Conservation (phyloP, 1,139 yeast species). For the Yamadazyma friedrichii region DNA sequence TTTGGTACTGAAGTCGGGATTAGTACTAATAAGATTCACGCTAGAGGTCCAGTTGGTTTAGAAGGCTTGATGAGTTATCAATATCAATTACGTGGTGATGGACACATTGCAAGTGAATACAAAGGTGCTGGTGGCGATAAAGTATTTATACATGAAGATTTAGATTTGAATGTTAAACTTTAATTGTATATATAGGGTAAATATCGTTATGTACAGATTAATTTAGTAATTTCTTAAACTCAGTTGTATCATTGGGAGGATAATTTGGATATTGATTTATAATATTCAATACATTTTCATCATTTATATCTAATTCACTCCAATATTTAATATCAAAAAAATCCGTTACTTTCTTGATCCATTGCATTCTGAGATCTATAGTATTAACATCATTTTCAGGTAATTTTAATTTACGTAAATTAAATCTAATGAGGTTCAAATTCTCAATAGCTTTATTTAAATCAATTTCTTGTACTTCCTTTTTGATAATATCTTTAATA, state of each 20-base stretch:
- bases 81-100: constrained; percentile 86
- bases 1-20: constrained; percentile 99
- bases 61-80: constrained; percentile 97
- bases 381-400: constrained; percentile 50
- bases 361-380: constrained; percentile 65
- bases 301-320: constrained; percentile 39
- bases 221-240: constrained; percentile 18
- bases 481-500: constrained; percentile 58
- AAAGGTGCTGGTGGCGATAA: constrained; percentile 88
- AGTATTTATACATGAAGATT: constrained; percentile 72
- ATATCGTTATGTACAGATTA: neutral
- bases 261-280: constrained; percentile 36
- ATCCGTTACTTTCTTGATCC: constrained; percentile 71
- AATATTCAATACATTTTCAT: constrained; percentile 26
- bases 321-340: constrained; percentile 57
- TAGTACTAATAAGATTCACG: constrained; percentile 93
- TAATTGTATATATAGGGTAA: constrained; percentile 1
- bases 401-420: constrained; percentile 44
- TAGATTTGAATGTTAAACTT: constrained; percentile 27
- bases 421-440: constrained; percentile 56
- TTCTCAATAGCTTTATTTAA: constrained; percentile 62
- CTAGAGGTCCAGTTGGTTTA: constrained; percentile 97
- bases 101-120: constrained; percentile 90
- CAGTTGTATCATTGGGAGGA: constrained; percentile 39
- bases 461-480: constrained; percentile 40